Base-by-base conservation (phyloP, 2,329 filamentous ascomycete genomes). In the Diaporthe sp. region DNA sequence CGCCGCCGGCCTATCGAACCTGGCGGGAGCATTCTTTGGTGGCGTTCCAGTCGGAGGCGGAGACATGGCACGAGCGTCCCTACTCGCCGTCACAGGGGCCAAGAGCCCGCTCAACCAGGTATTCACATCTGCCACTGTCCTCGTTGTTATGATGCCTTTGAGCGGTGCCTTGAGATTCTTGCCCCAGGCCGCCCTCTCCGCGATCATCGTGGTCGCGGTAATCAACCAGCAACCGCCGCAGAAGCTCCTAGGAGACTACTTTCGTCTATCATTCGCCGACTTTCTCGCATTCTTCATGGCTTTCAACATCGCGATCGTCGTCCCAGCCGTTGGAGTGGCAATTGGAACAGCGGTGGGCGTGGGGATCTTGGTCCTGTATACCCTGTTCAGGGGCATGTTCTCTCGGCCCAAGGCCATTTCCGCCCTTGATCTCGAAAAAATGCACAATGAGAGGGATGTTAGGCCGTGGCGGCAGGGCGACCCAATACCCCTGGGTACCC, bases 21-120 rank as follows among this genome's bases (percentile, higher is more conserved):
- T 69, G 15, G 61, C 40, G 8, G 57, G 61, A 1, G 55, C 71
- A 15, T 69, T 73, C 54, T 73, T 73, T n/a, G 71, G 71, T 5
- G 71, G 71, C 7, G 52, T 42, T 6, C 71, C 71, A 2, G 71
- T 73, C 17, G 71, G 71, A n/a, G 71, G 71, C 8, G 71, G 71
- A 45, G 71, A 73, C 30, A 69, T 73, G 54, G 64, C 61, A 6
- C n/a, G 71, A n/a, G 58, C 71, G 9, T 73, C 71, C 4, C n/a
- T 73, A 15, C 61, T 73, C 9, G 61, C 47, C 1, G 35, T 50
- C 15, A 52, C 73, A n/a, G 67, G 73, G n/a, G 67, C 60, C 5
- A 71, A 50, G 40, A 71, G 67, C 50, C 73, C 73, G 4, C 60
- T 74, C n/a, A 74, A 40, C 58, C 73, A 74, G 17, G 35, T 71